Evolutionary conservation across 441 rosid species (phyloP).

Genomic region (Hura crepitans): DNA sequence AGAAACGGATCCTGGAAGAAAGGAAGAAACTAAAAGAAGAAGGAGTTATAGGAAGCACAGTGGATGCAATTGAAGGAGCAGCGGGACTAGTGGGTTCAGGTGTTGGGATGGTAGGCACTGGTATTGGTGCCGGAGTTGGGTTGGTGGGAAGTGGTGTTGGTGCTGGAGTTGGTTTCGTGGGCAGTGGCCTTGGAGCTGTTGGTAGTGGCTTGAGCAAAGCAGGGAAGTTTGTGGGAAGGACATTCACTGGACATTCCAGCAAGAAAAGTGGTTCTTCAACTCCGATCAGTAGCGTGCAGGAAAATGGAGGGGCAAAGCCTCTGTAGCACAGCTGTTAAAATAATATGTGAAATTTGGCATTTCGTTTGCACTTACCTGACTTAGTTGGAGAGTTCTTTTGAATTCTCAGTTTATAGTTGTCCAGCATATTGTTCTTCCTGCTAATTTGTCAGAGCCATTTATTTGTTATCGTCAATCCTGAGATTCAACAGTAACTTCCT

Average conservation of each 20-base stretch:
- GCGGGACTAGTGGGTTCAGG: constrained; percentile 50
- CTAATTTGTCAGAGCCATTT: not conserved
- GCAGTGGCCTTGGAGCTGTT: constrained; percentile 68
- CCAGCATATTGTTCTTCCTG: not conserved
- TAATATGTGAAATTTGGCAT: constrained; percentile 17
- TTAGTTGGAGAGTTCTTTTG: not conserved
- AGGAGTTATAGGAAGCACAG: constrained; percentile 85
- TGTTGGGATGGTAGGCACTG: constrained; percentile 50
- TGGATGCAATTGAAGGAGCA: constrained; percentile 81
- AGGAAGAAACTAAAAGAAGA: constrained; percentile 88
- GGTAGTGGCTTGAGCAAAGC: constrained; percentile 86
- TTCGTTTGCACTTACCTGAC: constrained; percentile 7
- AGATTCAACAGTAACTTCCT: constrained; percentile 2
- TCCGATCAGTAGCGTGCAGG: constrained; percentile 51
- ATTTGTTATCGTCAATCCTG: not conserved
- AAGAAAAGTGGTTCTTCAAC: constrained; percentile 59
- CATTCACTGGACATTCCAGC: constrained; percentile 76
- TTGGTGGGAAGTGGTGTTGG: constrained; percentile 56
- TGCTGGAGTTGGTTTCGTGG: constrained; percentile 70
- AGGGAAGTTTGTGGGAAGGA: constrained; percentile 88
- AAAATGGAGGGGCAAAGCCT: constrained; percentile 57
- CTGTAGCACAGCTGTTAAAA: constrained; percentile 9
- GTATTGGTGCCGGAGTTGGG: constrained; percentile 59
- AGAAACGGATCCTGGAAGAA: constrained; percentile 73
- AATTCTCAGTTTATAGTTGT: not conserved